A percentile compares a stretch with the other conserved stretches of the same genome.
Evolutionary conservation across 2,329 filamentous ascomycete species (phyloP).

Genomic region (Cladosporium velox): DNA sequence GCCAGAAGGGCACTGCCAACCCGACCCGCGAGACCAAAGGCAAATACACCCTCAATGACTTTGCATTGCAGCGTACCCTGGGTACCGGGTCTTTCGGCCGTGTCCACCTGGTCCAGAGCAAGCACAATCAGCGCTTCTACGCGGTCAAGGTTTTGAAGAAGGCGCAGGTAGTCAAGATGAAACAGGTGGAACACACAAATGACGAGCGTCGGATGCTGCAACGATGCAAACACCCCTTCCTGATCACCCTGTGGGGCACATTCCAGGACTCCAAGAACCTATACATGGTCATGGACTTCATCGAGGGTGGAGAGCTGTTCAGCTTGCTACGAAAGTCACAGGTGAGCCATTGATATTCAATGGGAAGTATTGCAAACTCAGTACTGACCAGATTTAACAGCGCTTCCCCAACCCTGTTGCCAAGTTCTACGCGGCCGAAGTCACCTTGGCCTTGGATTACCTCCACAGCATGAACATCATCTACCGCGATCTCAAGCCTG

Average conservation of each 20-base stretch:
- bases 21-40: constrained; percentile 77
- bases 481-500: constrained; percentile 95
- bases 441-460: constrained; percentile 92
- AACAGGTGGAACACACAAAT: constrained; percentile 99
- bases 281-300: constrained; percentile 99
- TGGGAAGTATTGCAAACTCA: not conserved
- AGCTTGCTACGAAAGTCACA: constrained; percentile 89
- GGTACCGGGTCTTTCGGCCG: constrained; percentile 96
- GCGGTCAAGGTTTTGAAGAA: constrained; percentile 99
- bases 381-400: constrained; percentile 51
- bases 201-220: constrained; percentile 95
- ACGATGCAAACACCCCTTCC: constrained; percentile 95
- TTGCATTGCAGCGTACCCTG: constrained; percentile 84
- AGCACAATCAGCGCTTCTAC: constrained; percentile 97
- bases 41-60: constrained; percentile 93
- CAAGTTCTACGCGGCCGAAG: constrained; percentile 98
- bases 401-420: constrained; percentile 97
- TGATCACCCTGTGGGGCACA: constrained; percentile 97
- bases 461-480: constrained; percentile 94
- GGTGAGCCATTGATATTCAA: constrained; percentile 56
- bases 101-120: constrained; percentile 94
- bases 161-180: constrained; percentile 98
- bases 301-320: constrained; percentile 96
- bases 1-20: constrained; percentile 36
- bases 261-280: constrained; percentile 94